Evolutionary conservation across 177 flowering plant genomes (phyloP).

Genomic region (Vitis hybrid): DNA sequence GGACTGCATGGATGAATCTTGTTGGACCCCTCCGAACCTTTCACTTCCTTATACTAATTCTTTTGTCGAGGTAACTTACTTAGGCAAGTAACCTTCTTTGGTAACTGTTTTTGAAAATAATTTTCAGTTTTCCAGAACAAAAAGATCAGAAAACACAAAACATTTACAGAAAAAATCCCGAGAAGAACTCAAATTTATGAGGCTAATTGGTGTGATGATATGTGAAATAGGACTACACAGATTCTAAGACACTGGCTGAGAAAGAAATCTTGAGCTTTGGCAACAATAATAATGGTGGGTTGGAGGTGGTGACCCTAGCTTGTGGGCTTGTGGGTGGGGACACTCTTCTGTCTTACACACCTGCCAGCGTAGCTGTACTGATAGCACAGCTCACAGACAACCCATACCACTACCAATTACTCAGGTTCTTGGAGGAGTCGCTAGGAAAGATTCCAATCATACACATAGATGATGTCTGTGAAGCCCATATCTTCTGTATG

Average conservation of each 20-base stretch:
- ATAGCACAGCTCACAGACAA: constrained; percentile 15
- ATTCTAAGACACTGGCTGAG: constrained; percentile 29
- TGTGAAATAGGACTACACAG: constrained; percentile 15
- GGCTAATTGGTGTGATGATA: no score
- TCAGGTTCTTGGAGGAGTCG: constrained; percentile 21
- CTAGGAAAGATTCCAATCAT: constrained; percentile 24
- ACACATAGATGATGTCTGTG: constrained; percentile 32
- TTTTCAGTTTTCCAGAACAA: no score
- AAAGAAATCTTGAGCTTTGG: constrained; percentile 22
- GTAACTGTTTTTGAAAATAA: no score
- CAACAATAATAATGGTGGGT: not conserved
- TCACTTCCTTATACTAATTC: constrained; percentile 6
- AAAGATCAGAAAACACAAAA: no score
- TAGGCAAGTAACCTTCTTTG: no score
- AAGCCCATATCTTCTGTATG: constrained; percentile 38
- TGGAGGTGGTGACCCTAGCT: constrained; percentile 28
- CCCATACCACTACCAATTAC: not conserved
- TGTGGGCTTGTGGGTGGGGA: constrained; percentile 34
- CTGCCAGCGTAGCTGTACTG: not conserved
- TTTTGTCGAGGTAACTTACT: not conserved
- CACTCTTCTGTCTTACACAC: constrained; percentile 9
- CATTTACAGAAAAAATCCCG: no score
- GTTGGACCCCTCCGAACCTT: constrained; percentile 29
- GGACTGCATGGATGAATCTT: constrained; percentile 26
- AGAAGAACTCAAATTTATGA: no score